phyloP scores from a whole-genome alignment of 768 basidiomycete genomes.

The Arthromyces matolae region DNA sequence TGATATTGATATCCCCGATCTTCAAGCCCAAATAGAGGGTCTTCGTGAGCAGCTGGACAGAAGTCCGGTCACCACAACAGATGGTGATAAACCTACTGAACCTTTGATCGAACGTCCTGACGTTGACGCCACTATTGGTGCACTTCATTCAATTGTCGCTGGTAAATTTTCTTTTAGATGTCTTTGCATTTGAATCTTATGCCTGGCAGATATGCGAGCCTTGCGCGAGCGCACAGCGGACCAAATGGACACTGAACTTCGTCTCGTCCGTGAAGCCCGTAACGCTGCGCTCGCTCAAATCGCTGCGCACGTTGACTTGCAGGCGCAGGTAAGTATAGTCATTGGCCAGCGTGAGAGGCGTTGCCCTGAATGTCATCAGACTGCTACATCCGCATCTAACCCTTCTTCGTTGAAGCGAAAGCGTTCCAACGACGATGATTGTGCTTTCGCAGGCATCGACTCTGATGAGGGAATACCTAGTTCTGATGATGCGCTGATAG shows the following conservation, averaged over 20 bases:
- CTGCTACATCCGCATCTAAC: slow-evolving; percentile 21
- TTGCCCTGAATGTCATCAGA: slow-evolving; percentile 23
- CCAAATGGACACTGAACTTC: slow-evolving; percentile 45
- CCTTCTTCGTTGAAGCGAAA: slow-evolving; percentile 56
- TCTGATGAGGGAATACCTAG: too few relatives aligned
- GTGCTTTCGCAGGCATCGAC: too few relatives aligned
- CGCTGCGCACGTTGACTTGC: slow-evolving; percentile 25
- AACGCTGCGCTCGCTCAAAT: slow-evolving; percentile 34
- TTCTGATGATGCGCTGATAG: slow-evolving; percentile 16
- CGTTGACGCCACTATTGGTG: slow-evolving; percentile 29
- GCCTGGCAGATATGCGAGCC: slow-evolving; percentile 39
- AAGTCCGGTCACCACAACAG: neutral
- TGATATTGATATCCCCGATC: slow-evolving; percentile 29
- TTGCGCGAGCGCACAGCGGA: slow-evolving; percentile 40
- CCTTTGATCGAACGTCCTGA: slow-evolving; percentile 22
- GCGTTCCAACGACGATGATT: slow-evolving; percentile 30
- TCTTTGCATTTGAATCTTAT: slow-evolving; percentile 7
- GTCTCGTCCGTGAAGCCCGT: slow-evolving; percentile 38
- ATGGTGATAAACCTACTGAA: neutral
- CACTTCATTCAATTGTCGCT: slow-evolving; percentile 35
- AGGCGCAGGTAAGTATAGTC: slow-evolving; percentile 29
- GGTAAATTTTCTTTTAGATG: slow-evolving; percentile 30
- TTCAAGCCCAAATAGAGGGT: slow-evolving; percentile 35
- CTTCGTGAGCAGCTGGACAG: slow-evolving; percentile 29
- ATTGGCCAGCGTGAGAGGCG: slow-evolving; percentile 5